Evolutionary conservation across 306 rosid genomes (phyloP), one percentile per base, ranked within the genome.

Genomic region (Prunus padus): DNA sequence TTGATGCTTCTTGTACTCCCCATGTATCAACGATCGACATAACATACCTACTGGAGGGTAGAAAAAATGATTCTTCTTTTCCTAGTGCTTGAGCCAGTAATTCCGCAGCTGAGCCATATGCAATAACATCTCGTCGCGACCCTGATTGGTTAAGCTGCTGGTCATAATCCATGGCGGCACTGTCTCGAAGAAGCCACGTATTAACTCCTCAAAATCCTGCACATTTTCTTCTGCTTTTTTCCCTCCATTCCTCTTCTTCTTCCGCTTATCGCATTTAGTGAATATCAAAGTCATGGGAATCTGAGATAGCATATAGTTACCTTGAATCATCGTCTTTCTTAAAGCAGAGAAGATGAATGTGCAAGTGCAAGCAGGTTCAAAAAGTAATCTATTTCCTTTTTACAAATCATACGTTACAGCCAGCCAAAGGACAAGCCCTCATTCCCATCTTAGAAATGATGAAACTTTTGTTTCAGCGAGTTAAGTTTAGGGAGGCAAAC

Each of bases 141-240:
- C 99, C 73, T 92, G 96, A 82, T 88, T 84, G 63, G 98, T 90
- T 57, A 92, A 83, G 70, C 93, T 96, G 83, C 99, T 96, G 56
- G 99, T 96, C 99, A 96, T 96, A 78, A 96, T 92, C 99, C 99
- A 96, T 0, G 98, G 99, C 1, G 99, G 97, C 42, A 85, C 89
- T 0, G 98, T 79, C 69, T 85, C 56, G 33, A 96, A 96, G 89
- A 80, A 96, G 64, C 88, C 87, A 0, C 87, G 86, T 23, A 96
- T 90, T 83, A 92, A 77, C 71, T 92, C 94, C 77, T 90, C 96
- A 82, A 96, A 92, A 82, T 89, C 98, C 13, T 85, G 81, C 77
- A 90, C 93, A 67, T 96, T 90, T 60, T 90, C 99, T 82, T 96
- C 98, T 11, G 96, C 87, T 72, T 88, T 89, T 77, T 89, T 90